phyloP scores from a whole-genome alignment of 2,329 filamentous ascomycete genomes.

The Pseudogymnoascus sp. region DNA sequence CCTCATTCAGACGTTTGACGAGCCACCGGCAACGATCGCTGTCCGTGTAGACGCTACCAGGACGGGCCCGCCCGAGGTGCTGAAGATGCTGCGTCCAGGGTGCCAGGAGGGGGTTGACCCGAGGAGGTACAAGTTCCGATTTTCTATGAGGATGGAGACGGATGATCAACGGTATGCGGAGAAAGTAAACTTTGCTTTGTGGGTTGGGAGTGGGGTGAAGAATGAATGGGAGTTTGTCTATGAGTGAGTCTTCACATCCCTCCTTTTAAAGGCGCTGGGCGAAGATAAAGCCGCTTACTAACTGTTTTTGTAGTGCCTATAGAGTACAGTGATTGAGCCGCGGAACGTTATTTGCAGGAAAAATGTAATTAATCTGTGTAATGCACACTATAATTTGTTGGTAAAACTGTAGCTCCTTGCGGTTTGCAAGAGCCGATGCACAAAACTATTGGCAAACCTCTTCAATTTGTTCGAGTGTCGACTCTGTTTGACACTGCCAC shows the following conservation, averaged over 20 bases:
- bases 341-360: neutral
- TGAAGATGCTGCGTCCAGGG: constrained; percentile 22
- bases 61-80: constrained; percentile 37
- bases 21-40: constrained; percentile 38
- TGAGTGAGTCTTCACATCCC: constrained; percentile 31
- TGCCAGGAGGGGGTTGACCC: constrained; percentile 25
- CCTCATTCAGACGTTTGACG: constrained; percentile 41
- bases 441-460: neutral
- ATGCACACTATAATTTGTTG: neutral
- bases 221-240: constrained; percentile 39
- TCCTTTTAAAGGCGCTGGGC: neutral
- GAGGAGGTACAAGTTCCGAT: constrained; percentile 38
- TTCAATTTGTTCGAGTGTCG: no score
- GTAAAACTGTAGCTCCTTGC: neutral
- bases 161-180: constrained; percentile 42
- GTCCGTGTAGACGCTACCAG: constrained; percentile 42
- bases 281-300: neutral
- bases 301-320: neutral
- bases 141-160: constrained; percentile 44
- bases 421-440: neutral
- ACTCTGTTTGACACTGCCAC: neutral
- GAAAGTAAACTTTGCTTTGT: constrained; percentile 42
- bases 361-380: no score
- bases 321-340: neutral
- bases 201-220: constrained; percentile 43